These are phyloP conservation scores for Solanum hybrid DNA, from an alignment of 305 asterid genomes.

Conservation along the genomic window DNA sequence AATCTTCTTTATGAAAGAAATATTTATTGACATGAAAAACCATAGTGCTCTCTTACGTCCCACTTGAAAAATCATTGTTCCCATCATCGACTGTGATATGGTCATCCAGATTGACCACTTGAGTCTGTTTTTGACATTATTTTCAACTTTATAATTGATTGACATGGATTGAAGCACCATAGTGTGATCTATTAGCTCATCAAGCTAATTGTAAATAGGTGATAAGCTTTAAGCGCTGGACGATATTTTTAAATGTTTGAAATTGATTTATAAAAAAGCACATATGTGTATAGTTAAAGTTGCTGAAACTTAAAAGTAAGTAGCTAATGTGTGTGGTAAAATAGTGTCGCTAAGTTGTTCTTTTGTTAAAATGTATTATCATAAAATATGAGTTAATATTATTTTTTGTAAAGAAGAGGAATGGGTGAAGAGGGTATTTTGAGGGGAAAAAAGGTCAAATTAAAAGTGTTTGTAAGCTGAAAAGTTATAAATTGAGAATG, in stretches of 20 bases:
- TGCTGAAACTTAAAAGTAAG: not conserved
- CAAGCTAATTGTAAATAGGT: not conserved
- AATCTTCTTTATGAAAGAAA: slow-evolving; percentile 7
- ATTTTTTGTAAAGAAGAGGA: not conserved
- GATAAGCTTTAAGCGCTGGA: not conserved
- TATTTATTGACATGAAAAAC: not conserved
- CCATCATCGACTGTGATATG: not conserved
- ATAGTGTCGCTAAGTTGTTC: not conserved
- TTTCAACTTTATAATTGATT: not conserved
- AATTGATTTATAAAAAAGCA: not conserved
- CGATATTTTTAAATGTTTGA: not conserved
- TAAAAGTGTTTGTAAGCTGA: not conserved
- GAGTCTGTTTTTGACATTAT: not conserved
- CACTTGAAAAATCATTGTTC: not conserved
- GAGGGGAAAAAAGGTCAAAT: not conserved
- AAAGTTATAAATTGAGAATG: not conserved
- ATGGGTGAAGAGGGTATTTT: not conserved
- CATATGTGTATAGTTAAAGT: not conserved
- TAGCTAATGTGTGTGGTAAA: not conserved
- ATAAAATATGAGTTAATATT: not conserved
- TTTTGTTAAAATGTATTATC: not conserved
- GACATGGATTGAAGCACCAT: not conserved
- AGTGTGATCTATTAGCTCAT: not conserved
- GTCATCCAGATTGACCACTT: not conserved
- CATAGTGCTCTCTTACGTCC: slow-evolving; percentile 2